Evolutionary conservation across 495 filamentous ascomycete species (phyloP).

Genomic region (Cercophora samala): DNA sequence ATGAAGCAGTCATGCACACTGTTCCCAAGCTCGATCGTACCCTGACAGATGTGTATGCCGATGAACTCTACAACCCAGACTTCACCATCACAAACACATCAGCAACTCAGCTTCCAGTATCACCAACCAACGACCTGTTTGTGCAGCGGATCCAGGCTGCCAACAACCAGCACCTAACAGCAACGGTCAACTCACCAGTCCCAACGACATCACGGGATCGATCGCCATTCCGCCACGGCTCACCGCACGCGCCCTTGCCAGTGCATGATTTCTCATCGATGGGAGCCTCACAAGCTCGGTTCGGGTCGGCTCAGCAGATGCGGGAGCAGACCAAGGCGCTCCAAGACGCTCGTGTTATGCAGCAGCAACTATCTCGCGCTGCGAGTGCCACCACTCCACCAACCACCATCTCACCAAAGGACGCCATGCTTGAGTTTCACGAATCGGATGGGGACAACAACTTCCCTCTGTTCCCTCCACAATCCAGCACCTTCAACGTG

Average conservation of each 20-base stretch:
- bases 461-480: slow-evolving; percentile 65
- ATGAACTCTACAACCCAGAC: slow-evolving; percentile 78
- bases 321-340: slow-evolving; percentile 59
- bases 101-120: slow-evolving; percentile 46
- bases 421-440: slow-evolving; percentile 81
- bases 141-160: slow-evolving; percentile 72
- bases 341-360: slow-evolving; percentile 52
- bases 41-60: slow-evolving; percentile 78
- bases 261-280: slow-evolving; percentile 43
- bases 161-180: slow-evolving; percentile 67
- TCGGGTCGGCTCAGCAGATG: slow-evolving; percentile 57
- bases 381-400: slow-evolving; percentile 57
- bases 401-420: slow-evolving; percentile 96
- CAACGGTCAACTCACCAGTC: slow-evolving; percentile 46
- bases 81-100: slow-evolving; percentile 52
- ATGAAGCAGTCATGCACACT: slow-evolving; percentile 48
- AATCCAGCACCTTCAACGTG: slow-evolving; percentile 32
- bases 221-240: slow-evolving; percentile 80
- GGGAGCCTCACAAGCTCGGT: slow-evolving; percentile 39
- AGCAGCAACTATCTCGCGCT: slow-evolving; percentile 48
- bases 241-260: slow-evolving; percentile 57
- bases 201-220: slow-evolving; percentile 58
- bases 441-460: slow-evolving; percentile 65
- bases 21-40: slow-evolving; percentile 82
- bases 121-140: slow-evolving; percentile 61